Base-by-base conservation (phyloP, 2,329 filamentous ascomycete species). In the Hansfordia pulvinata region DNA sequence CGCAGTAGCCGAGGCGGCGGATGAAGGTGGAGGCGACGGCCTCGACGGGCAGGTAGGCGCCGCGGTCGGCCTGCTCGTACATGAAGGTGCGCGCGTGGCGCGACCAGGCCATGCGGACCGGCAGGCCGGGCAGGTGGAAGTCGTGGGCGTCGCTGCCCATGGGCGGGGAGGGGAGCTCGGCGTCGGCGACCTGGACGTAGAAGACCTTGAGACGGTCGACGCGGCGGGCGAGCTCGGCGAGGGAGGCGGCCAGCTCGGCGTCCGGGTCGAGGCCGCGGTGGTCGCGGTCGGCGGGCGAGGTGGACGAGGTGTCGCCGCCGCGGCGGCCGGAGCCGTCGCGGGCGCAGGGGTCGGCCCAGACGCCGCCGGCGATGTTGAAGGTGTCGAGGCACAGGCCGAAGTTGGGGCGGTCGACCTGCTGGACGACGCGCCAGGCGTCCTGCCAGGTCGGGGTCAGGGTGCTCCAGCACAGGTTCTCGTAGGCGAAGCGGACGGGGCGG, bases 321-420 rank as follows among this genome's bases (percentile, higher is more conserved):
- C 70, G 57, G 2, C 63, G 46, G 2, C 60, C 70, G 1, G 69
- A 60, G 25, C 76, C 66, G 41, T 76, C 72, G 50, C 73, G 76
- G 0, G 66, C 72, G 41, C n/a, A n/a, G n/a, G 69, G 70, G 36
- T 76, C 68, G 0, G 64, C 70, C 35, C 60, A 76, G 15, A 70
- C 58, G 2, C 63, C 46, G 2, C 60, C 70, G 1, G 69, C 61
- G 25, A 76, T 67, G 41, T 76, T 72, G 50, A 73, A 76, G 0
- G 66, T 72, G 41, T 76, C 70, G 10, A 76, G 50, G 40, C 69
- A 74, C 18, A 74, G 50, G 2, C 70, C 70, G 33, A 76, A 71
- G 38, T 76, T 76, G 1, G 56, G 40, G 5, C 66, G 43, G 38
- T 71, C 54, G 13, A 73, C 69, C 2, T 39, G 43, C 31, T 55